Conservation (phyloP, 2,329 filamentous ascomycete species). For the Hypocreales sp. region DNA sequence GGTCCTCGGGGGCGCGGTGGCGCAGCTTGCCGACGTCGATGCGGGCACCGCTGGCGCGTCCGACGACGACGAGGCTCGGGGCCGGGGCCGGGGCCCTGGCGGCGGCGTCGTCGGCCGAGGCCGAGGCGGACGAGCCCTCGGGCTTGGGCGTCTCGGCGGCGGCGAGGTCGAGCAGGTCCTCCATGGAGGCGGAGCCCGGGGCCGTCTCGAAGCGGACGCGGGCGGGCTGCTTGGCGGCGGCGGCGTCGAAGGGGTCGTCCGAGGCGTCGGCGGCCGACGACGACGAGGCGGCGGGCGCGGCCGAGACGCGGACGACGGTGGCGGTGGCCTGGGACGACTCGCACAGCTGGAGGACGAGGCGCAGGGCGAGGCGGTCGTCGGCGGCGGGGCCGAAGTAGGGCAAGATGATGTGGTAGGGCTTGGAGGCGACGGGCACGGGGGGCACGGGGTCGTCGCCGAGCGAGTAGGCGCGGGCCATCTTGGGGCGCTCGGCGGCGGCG, state of each 20-base stretch:
- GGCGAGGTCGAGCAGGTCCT: conserved; percentile 9
- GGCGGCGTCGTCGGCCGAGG: no score
- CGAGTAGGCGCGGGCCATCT: conserved; percentile 37
- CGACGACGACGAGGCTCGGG: conserved; percentile 9
- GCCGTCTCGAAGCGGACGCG: conserved; percentile 9
- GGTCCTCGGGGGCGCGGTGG: conserved; percentile 6
- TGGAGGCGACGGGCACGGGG: conserved; percentile 43
- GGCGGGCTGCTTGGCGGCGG: conserved; percentile 3
- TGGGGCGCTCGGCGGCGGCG: conserved; percentile 17
- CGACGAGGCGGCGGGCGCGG: neutral
- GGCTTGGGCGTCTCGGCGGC: conserved; percentile 5
- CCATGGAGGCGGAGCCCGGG: conserved; percentile 5
- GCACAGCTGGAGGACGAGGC: conserved; percentile 71
- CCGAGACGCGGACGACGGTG: conserved; percentile 41
- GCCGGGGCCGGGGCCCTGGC: conserved; percentile 1
- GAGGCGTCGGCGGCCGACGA: conserved; percentile 1
- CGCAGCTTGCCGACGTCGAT: conserved; percentile 9
- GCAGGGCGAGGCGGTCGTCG: conserved; percentile 68
- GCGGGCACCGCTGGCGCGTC: conserved; percentile 6
- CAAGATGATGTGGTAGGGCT: conserved; percentile 70
- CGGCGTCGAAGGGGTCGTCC: conserved; percentile 3
- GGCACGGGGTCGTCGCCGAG: conserved; percentile 41
- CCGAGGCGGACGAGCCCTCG: no score
- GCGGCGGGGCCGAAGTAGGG: conserved; percentile 73
- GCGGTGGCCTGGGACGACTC: conserved; percentile 66